Evolutionary conservation across 2,329 filamentous ascomycete genomes (phyloP), one percentile per base, ranked within the genome.

Genomic region (Epichloe bromicola): DNA sequence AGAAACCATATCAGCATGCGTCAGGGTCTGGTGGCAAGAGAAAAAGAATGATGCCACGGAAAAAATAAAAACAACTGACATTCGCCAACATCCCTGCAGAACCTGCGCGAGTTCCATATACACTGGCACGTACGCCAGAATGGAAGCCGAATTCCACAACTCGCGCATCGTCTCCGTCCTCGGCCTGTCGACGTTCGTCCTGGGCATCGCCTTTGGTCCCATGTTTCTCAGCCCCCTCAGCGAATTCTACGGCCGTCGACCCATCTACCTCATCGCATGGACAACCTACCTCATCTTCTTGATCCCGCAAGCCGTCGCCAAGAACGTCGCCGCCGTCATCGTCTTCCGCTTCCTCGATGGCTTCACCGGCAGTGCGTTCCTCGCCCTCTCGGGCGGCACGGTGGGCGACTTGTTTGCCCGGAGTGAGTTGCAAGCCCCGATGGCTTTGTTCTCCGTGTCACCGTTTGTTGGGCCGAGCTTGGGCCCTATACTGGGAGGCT

Each of bases 81-180:
- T 12, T 15, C 2, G 12, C 45, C 34, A 23, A 19, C 17, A 12
- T 14, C 6, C 23, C 41, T 4, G 49, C 33, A 89, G 85, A 50
- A 95, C 89, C 8, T 88, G 84, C 63, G 80, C 86, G 1, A 90
- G 85, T 46, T 93, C 88, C n/a, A 81, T 95, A 59, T 95, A 96
- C 67, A 91, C 88, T 0, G 80, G 80, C 12, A 93, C 86, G 0
- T 96, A 95, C 65, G 63, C 61, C 17, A 85, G 93, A 65, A 80
- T 95, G 67, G 80, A 83, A 55, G 69, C 73, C 26, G 86, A 94
- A 53, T 94, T 95, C 59, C 69, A 78, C 56, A 78, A 78, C 59
- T 85, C 85, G 0, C 76, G 79, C 51, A 72, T 87, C 47, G 76
- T 94, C 23, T 87, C 85, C 12, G 88, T 88, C 3, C 66, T 95